Evolutionary conservation across 164 flowering plant species (phyloP).

Genomic region (Aristolochia fimbriata): DNA sequence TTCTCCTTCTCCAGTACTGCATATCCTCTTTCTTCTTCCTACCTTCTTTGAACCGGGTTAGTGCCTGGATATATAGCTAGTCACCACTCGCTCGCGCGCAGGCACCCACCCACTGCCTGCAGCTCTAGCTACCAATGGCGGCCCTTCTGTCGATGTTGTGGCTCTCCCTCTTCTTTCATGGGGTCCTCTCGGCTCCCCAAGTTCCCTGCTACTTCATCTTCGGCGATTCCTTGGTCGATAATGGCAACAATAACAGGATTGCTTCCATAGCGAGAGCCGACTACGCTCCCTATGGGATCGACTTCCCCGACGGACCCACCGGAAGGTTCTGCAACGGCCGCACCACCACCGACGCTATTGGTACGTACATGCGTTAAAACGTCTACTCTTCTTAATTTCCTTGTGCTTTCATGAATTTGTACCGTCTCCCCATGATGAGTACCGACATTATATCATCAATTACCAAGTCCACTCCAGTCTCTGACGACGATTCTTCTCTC

Average conservation of each 20-base stretch:
- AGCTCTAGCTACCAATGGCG: neutral
- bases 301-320: slow-evolving; percentile 52
- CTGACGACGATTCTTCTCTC: no score
- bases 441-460: neutral
- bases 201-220: slow-evolving; percentile 74
- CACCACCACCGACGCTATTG: slow-evolving; percentile 52
- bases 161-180: neutral
- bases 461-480: no score
- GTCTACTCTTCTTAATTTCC: neutral
- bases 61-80: neutral
- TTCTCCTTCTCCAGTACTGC: neutral
- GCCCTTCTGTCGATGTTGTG: slow-evolving; percentile 2
- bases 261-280: slow-evolving; percentile 52
- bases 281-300: slow-evolving; percentile 69
- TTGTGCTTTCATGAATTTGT: neutral
- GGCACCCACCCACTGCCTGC: slow-evolving; percentile 1
- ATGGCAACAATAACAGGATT: slow-evolving; percentile 65
- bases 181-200: slow-evolving; percentile 22
- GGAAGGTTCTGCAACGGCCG: slow-evolving; percentile 28
- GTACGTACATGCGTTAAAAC: slow-evolving; percentile 13
- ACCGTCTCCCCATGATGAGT: neutral
- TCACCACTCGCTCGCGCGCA: neutral
- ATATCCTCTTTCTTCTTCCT: neutral
- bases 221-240: slow-evolving; percentile 76
- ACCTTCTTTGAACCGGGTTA: neutral